Evolutionary conservation across 371 early-diverging fungal genomes (phyloP), one percentile per base, ranked within the genome.

Genomic region (Actinomucor elegans): DNA sequence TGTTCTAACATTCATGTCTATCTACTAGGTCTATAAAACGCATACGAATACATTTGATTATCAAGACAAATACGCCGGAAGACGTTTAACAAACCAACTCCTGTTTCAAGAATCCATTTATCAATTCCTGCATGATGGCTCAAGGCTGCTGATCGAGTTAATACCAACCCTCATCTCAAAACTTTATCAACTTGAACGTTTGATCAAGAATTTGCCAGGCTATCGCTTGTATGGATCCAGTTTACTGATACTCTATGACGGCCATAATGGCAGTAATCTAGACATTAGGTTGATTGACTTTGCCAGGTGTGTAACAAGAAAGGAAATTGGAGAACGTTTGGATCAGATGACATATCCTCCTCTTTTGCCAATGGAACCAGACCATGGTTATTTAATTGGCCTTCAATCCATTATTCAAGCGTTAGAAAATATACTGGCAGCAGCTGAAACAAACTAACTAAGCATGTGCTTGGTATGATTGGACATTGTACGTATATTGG

Each of bases 1-100:
- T 12, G 28, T 31, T 31, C 5, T 7, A 31, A 31, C n/a, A 12
- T n/a, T 36, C 36, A 5, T 11, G 23, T 40, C 7, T n/a, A n/a
- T n/a, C n/a, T 32, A n/a, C n/a, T n/a, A 54, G 55, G 48, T 55
- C 5, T 59, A 51, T 29, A 35, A n/a, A n/a, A n/a, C n/a, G n/a
- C n/a, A n/a, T n/a, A n/a, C n/a, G n/a, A n/a, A n/a, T n/a, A n/a
- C 43, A 28, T 12, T 47, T 2, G 31, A 41, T 27, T 35, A 18
- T 21, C 84, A 89, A 54, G 91, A 94, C 77, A 96, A 96, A 68
- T 96, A 96, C 64, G 87, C 84, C 40, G 96, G 96, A 14, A 83
- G 96, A 5, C 81, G 81, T 35, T 71, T 96, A 46, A 81, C 84
- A 48, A 31, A 31, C 11, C 73, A 77, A 21, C 77, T 79, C 23